Evolutionary conservation across 169 alveolate genomes (phyloP), one percentile per base, ranked within the genome.

Genomic region (Cryptosporidium bovis): DNA sequence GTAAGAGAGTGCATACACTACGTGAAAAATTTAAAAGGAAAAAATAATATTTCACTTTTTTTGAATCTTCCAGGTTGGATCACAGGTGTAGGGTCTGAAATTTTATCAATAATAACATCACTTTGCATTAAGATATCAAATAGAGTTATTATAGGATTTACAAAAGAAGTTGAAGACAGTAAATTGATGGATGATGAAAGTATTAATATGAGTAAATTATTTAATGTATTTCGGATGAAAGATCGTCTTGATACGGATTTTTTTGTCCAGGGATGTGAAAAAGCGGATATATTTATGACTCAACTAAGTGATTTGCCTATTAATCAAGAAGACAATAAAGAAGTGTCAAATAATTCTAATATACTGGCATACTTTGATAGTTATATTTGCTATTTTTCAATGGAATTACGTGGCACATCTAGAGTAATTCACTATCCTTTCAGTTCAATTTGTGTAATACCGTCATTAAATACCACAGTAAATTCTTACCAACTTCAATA

Each of bases 11-110:
- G 87, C 20, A 44, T 77, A 56, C 64, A 77, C 36, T 60, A 77
- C 33, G 16, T 77, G 31, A 34, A 31, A 44, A 15, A 51, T 60
- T 31, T 77, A 18, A 34, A n/a, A 44, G 77, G 64, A 16, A 34
- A 69, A 24, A 62, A 29, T 29, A 67, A 67, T 10, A 46, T 62
- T 46, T 36, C 31, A 8, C 71, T 77, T 4, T 40, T 77, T 55
- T 40, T 77, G 31, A 77, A 77, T 56, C 58, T 77, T 56, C 87
- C 87, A n/a, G 87, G 87, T 13, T 77, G 87, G 87, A 46, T 77
- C 20, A 77, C 87, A 0, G 87, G 87, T 16, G 64, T 77, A 8
- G 87, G 87, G 2, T 46, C 64, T 40, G 87, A 77, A 16, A 77
- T 77, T 24, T 16, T 71, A 24, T 77, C 87, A 60, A 60, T 77